Conservation (phyloP, 2,329 filamentous ascomycete species). For the Macrophomina pseudophaseolina region DNA sequence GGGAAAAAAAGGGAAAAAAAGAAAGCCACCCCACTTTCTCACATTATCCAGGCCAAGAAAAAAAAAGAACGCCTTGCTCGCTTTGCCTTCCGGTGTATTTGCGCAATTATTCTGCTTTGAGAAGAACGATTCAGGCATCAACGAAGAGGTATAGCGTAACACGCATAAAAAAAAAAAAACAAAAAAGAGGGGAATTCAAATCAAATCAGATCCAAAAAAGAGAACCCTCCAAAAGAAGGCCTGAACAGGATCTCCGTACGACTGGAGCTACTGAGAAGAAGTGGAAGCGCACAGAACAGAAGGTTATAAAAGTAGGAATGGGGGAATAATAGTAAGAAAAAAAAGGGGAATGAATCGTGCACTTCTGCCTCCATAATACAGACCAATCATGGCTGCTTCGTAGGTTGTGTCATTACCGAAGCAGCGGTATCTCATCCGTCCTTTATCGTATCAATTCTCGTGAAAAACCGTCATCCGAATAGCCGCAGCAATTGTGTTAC, state of each 20-base stretch:
- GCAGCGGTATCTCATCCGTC: neutral
- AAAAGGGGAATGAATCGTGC: no score
- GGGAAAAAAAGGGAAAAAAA: neutral
- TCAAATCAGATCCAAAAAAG: neutral
- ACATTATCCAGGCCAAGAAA: no score
- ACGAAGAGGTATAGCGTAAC: neutral
- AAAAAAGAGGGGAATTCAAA: neutral
- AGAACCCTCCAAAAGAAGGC: neutral
- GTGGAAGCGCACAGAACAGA: neutral
- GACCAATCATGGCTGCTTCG: neutral
- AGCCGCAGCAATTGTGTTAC: neutral
- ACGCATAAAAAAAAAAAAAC: neutral
- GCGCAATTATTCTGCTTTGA: neutral
- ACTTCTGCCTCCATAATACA: neutral
- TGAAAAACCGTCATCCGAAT: neutral
- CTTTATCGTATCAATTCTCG: neutral
- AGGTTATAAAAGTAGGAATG: neutral
- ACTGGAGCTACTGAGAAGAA: no score
- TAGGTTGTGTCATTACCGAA: neutral
- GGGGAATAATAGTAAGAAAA: neutral
- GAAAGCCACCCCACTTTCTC: neutral
- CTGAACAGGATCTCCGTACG: neutral
- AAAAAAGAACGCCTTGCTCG: constrained; percentile 12
- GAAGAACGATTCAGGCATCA: neutral
- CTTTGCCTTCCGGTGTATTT: neutral